Conservation (phyloP, 73 alveolate species). For the Paramecium caudatum region DNA sequence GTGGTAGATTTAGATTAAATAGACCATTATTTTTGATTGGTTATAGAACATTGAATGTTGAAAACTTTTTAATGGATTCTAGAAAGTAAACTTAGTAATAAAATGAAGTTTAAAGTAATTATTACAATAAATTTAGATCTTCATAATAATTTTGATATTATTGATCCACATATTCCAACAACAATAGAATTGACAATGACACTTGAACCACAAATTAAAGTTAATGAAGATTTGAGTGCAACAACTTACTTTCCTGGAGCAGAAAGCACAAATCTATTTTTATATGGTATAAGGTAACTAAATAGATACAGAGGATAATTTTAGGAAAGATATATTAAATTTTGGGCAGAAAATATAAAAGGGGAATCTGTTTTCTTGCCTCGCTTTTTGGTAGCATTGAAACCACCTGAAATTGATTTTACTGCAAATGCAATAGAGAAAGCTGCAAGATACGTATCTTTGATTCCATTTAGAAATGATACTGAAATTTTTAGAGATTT, state of each 20-base stretch:
- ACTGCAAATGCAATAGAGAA: constrained; percentile 95
- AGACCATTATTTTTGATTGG: constrained; percentile 93
- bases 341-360: constrained; percentile 95
- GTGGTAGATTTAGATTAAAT: constrained; percentile 94
- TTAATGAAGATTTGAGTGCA: constrained; percentile 35
- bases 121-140: constrained; percentile 76
- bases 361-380: constrained; percentile 94
- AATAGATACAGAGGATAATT: constrained; percentile 78
- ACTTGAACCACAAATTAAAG: constrained; percentile 63
- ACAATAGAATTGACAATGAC: constrained; percentile 79
- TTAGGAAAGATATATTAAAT: constrained; percentile 88
- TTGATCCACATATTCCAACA: constrained; percentile 71
- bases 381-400: constrained; percentile 88
- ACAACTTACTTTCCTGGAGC: constrained; percentile 93
- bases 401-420: constrained; percentile 90
- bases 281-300: constrained; percentile 83
- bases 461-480: constrained; percentile 98
- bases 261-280: constrained; percentile 90
- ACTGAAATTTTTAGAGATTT: constrained; percentile 94
- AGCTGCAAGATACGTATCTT: constrained; percentile 97
- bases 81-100: constrained; percentile 14
- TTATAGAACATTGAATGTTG: constrained; percentile 78
- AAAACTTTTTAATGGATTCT: constrained; percentile 61
- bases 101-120: constrained; percentile 67
- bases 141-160: constrained; percentile 70